A percentile compares a stretch with the other conserved stretches of the same genome.
Evolutionary conservation across 1,284 basidiomycete species (phyloP).

Genomic region (Mrakiaceae sp.): DNA sequence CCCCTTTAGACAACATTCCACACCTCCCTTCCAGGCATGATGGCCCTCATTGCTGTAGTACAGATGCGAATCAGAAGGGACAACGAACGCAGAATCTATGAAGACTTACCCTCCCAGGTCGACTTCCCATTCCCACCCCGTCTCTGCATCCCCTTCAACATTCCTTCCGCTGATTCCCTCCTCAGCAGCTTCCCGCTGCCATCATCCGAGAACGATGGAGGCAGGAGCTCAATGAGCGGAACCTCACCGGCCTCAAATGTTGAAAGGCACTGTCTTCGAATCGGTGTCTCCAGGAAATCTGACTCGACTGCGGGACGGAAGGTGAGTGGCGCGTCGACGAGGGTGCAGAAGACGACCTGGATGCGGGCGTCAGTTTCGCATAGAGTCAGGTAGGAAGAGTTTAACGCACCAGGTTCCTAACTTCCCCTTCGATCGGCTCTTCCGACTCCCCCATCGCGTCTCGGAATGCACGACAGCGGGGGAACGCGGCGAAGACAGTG

Average conservation of each 20-base stretch:
- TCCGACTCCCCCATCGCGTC: constrained; percentile 45
- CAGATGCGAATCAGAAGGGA: too few species aligned
- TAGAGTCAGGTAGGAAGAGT: background rate
- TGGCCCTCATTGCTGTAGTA: too few species aligned
- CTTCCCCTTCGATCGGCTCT: constrained; percentile 43
- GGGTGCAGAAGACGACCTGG: constrained; percentile 7
- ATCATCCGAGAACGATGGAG: background rate
- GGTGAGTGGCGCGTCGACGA: background rate
- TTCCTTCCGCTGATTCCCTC: background rate
- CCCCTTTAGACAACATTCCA: too few species aligned
- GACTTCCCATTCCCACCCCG: background rate
- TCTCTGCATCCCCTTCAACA: background rate
- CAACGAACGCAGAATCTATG: too few species aligned
- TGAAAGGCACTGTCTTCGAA: background rate
- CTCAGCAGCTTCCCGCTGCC: background rate
- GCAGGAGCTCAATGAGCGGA: background rate
- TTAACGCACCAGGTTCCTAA: constrained; percentile 58
- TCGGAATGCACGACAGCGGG: constrained; percentile 66
- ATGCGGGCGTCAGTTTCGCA: background rate
- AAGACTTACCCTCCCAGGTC: constrained; percentile 9
- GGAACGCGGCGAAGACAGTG: constrained; percentile 57
- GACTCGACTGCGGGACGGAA: background rate
- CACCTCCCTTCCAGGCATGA: too few species aligned
- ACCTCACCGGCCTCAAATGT: constrained; percentile 1
- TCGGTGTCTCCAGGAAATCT: background rate